Evolutionary conservation across 148 eudicot genomes (phyloP).

Genomic region (Nepenthes mirabilis): DNA sequence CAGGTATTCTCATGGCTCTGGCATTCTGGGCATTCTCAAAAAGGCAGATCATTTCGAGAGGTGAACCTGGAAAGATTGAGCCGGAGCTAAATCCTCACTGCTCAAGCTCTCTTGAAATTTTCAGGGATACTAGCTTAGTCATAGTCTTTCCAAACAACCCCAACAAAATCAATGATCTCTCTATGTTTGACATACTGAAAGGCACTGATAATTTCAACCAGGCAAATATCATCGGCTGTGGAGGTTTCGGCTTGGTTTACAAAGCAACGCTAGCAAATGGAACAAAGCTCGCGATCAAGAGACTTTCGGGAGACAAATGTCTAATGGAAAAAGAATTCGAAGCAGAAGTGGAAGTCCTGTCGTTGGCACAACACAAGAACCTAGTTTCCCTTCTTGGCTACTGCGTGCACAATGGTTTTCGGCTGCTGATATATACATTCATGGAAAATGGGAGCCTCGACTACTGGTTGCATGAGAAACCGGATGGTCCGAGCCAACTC

Average conservation of each 20-base stretch:
- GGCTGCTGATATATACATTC: background rate
- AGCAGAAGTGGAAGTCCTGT: background rate
- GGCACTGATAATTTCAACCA: background rate
- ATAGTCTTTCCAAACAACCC: constrained; percentile 10
- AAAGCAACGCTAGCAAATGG: background rate
- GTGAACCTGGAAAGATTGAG: constrained; percentile 1
- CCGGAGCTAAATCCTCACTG: constrained; percentile 2
- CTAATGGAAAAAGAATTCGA: background rate
- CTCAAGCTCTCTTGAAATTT: constrained; percentile 2
- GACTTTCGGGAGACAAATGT: background rate
- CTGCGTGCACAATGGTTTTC: background rate
- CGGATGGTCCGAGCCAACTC: background rate
- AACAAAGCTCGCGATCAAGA: background rate
- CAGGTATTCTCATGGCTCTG: background rate
- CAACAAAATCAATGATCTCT: constrained; percentile 1
- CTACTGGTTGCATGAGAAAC: background rate
- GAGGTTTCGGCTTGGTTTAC: background rate
- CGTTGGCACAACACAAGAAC: background rate
- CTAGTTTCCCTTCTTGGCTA: background rate
- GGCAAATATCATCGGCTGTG: background rate
- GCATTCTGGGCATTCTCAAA: constrained; percentile 11
- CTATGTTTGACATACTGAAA: background rate
- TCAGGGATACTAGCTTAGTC: constrained; percentile 8
- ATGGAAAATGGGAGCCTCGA: background rate
- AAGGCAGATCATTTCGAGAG: constrained; percentile 3